These are phyloP conservation scores for Fragosphaeria purpurea DNA, from an alignment of 2,329 filamentous ascomycete genomes.

Conservation along the genomic window DNA sequence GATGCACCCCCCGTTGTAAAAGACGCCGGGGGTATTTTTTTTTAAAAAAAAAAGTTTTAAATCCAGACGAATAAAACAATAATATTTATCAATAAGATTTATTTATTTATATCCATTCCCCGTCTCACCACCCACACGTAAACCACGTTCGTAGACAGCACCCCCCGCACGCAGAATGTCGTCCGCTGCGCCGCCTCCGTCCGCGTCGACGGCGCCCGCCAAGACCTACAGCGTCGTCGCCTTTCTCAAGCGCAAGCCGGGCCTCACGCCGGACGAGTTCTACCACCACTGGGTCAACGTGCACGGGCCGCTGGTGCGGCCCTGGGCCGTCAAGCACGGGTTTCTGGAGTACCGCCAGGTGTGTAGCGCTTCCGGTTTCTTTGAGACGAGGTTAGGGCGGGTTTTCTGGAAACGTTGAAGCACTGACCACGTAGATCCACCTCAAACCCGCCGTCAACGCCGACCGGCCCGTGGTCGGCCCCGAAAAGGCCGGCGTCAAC, in stretches of 20 bases:
- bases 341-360: constrained; percentile 24
- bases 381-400: too few species aligned
- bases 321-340: constrained; percentile 24
- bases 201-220: neutral
- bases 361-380: neutral
- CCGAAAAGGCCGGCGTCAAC: constrained; percentile 4
- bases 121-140: too few species aligned
- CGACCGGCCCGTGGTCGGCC: constrained; percentile 3
- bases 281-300: constrained; percentile 24
- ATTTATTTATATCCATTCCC: too few species aligned
- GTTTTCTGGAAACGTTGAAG: too few species aligned
- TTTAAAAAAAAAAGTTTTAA: too few species aligned
- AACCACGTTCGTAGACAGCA: too few species aligned
- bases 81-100: too few species aligned
- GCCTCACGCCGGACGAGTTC: constrained; percentile 21
- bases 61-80: too few species aligned
- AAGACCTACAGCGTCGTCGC: constrained; percentile 2
- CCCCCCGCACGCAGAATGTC: too few species aligned
- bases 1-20: too few species aligned
- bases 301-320: constrained; percentile 22
- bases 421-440: constrained; percentile 16
- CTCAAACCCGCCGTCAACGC: constrained; percentile 17
- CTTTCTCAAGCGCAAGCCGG: constrained; percentile 13
- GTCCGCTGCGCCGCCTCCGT: too few species aligned
- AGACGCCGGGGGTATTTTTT: too few species aligned